Evolutionary conservation across 2,329 filamentous ascomycete species (phyloP).

Genomic region (Madurella fahalii): DNA sequence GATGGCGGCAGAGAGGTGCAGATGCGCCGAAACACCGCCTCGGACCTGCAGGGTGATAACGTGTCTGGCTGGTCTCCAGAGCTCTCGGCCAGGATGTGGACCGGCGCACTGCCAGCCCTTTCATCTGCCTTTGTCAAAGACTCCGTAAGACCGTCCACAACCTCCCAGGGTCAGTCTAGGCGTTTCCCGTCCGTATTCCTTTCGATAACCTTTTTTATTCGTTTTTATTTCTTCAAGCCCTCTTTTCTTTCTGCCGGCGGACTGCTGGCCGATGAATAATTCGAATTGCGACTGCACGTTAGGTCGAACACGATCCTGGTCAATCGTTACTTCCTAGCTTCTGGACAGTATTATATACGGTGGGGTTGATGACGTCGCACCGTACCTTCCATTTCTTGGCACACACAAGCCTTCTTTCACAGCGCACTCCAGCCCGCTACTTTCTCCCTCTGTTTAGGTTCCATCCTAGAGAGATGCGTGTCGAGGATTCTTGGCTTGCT

Average conservation of each 20-base stretch:
- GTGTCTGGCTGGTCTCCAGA: neutral
- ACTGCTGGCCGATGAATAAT: conserved; percentile 19
- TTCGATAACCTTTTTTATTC: neutral
- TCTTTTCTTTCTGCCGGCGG: no score
- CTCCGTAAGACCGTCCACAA: neutral
- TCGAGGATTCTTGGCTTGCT: no score
- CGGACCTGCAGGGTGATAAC: conserved; percentile 5
- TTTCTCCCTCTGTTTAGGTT: no score
- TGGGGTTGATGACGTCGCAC: no score
- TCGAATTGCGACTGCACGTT: conserved; percentile 22
- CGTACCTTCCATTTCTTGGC: no score
- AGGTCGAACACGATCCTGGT: no score
- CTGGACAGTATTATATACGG: no score
- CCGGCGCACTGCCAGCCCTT: neutral
- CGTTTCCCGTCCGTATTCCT: neutral
- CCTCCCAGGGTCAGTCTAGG: neutral
- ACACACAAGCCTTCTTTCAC: no score
- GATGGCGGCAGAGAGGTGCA: conserved; percentile 10
- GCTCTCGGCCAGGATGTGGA: neutral
- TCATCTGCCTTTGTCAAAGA: neutral
- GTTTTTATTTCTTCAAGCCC: neutral
- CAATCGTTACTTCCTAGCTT: no score
- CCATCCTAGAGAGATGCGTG: no score
- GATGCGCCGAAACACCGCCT: conserved; percentile 14
- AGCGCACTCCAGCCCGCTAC: no score